Conservation (phyloP, 768 basidiomycete species). For the Leccinellum albellum region DNA sequence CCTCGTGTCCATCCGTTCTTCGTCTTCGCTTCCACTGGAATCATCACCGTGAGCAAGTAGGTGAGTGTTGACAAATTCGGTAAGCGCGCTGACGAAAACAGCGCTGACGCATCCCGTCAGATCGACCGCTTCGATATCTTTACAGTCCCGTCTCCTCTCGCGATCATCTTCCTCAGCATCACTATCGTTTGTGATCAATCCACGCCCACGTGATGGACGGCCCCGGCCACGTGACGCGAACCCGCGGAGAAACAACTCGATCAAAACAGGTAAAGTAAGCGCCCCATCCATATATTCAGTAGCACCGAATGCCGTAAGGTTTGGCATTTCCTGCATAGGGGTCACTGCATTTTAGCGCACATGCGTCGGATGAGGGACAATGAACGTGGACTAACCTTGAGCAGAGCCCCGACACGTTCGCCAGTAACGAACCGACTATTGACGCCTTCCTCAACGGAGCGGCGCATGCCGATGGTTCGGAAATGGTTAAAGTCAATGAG, state of each 20-base stretch:
- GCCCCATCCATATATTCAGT: conserved; percentile 99
- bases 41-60: conserved; percentile 44
- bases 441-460: conserved; percentile 86
- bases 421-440: conserved; percentile 92
- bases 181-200: conserved; percentile 42
- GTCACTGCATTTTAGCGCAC: neutral
- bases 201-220: conserved; percentile 64
- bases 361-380: conserved; percentile 3
- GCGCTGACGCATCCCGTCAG: conserved; percentile 92
- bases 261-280: conserved; percentile 77
- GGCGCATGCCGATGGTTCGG: conserved; percentile 92
- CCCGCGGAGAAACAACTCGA: conserved; percentile 88
- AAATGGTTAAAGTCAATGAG: conserved; percentile 96
- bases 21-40: conserved; percentile 43
- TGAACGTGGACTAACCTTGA: conserved; percentile 53
- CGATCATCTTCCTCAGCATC: conserved; percentile 75
- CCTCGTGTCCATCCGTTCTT: conserved; percentile 27
- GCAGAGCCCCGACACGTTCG: conserved; percentile 70
- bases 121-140: conserved; percentile 83
- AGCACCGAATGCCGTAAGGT: conserved; percentile 83
- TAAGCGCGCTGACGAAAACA: conserved; percentile 82
- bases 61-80: conserved; percentile 74
- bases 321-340: conserved; percentile 74
- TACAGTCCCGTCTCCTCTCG: conserved; percentile 68
- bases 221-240: conserved; percentile 64